Evolutionary conservation across 768 basidiomycete genomes (phyloP).

Genomic region (Trametes coccinea): DNA sequence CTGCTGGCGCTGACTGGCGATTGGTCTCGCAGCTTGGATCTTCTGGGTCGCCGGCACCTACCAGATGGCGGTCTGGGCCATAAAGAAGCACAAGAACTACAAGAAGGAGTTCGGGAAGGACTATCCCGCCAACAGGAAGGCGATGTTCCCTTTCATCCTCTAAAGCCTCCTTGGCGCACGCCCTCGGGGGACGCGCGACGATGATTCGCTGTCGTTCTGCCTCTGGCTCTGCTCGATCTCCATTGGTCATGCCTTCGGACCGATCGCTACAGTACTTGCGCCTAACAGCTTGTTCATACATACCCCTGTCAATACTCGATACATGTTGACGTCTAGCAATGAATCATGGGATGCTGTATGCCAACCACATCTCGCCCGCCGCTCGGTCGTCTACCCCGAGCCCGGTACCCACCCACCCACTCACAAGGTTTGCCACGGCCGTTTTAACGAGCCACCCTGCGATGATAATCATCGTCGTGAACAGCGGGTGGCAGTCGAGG

Average conservation of each 20-base stretch:
- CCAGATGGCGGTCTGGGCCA: slow-evolving; percentile 86
- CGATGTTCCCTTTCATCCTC: slow-evolving; percentile 76
- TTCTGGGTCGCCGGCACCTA: slow-evolving; percentile 63
- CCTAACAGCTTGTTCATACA: neutral
- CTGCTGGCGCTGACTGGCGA: neutral
- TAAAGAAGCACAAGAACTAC: slow-evolving; percentile 87
- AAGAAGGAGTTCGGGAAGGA: slow-evolving; percentile 91
- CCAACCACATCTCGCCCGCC: slow-evolving; percentile 71
- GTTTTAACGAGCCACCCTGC: slow-evolving; percentile 76
- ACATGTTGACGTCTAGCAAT: neutral
- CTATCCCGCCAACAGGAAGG: slow-evolving; percentile 74
- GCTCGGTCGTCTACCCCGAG: slow-evolving; percentile 42
- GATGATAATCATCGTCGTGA: slow-evolving; percentile 75
- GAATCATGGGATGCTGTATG: slow-evolving; percentile 72
- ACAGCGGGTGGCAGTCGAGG: slow-evolving; percentile 70
- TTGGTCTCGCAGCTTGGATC: slow-evolving; percentile 46
- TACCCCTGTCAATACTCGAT: neutral
- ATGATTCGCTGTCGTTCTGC: neutral
- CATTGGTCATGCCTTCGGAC: neutral
- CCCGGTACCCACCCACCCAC: slow-evolving; percentile 59
- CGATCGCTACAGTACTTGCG: neutral
- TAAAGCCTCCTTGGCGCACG: slow-evolving; percentile 23
- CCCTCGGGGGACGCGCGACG: neutral
- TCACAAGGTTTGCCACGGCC: slow-evolving; percentile 56
- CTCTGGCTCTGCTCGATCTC: neutral